Base-by-base conservation (phyloP, 108 stramenopile species). In the Craspedostauros australis region DNA sequence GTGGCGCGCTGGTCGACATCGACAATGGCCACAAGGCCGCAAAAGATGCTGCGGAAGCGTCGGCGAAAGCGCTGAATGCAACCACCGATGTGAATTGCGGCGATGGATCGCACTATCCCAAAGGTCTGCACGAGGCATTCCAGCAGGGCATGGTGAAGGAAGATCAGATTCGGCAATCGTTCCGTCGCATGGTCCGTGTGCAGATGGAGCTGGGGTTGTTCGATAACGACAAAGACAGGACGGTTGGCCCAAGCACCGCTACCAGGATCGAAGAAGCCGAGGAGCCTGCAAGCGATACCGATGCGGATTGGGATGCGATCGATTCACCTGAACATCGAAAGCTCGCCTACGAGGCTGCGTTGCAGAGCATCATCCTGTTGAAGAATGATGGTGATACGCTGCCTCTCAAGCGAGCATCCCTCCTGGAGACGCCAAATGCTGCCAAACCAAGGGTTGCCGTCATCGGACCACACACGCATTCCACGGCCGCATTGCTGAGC, bases 11-110 rank as follows among this genome's bases (percentile, higher is more conserved):
- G 5, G 34, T 21, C 9, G 62, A 78, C 40, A 48, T 84, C 0
- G 46, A 54, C 29, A 20, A 54, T 1, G 47, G 64, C 30, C 76
- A 71, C 38, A n/a, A 49, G 12, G 55, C 31, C 53, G 72, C 67
- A 5, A 50, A 38, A 22, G 50, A 59, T 54, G 19, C 56, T 40
- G 51, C 33, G 24, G 59, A 72, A 34, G 70, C 73, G 4, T 60
- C 54, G 1, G 54, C 68, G 28, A 42, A 63, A 57, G 62, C 63
- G 9, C 36, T 53, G 32, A 40, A 42, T 21, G 73, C 77, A 5
- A 60, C 73, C 1, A 64, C 66, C 24, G 77, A 79, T 64, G 53
- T 73, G 9, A 70, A 79, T 55, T 79, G 77, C 44, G 75, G 75
- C 11, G 57, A 67, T 31, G 33, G 50, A 34, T 53, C 32, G 36